These are phyloP conservation scores for Penicillium sp. DNA, from an alignment of 2,329 filamentous ascomycete species.

Conservation along the genomic window DNA sequence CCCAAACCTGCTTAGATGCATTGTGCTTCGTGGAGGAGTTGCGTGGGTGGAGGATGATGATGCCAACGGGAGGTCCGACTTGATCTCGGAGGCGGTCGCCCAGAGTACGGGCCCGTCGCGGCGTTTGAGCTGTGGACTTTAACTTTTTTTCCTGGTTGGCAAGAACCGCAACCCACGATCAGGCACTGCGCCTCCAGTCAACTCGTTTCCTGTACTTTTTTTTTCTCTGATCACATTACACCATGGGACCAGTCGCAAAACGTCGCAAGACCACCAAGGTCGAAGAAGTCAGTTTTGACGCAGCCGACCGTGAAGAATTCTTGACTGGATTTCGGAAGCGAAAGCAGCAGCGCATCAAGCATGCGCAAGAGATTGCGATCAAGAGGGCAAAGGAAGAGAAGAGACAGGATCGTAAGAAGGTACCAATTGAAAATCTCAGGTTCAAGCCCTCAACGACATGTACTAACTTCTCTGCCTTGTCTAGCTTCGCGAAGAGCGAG, in stretches of 20 bases:
- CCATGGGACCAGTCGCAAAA: slow-evolving; percentile 62
- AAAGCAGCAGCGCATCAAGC: slow-evolving; percentile 80
- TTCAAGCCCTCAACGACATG: not conserved
- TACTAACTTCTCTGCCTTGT: slow-evolving; percentile 11
- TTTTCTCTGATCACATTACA: not conserved
- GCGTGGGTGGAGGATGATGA: slow-evolving; percentile 29
- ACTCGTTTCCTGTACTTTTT: not conserved
- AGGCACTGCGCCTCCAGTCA: not conserved
- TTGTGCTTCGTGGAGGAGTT: slow-evolving; percentile 33
- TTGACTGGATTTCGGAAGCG: slow-evolving; percentile 97
- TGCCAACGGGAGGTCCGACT: slow-evolving; percentile 31
- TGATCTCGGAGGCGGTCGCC: slow-evolving; percentile 41
- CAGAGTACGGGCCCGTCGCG: slow-evolving; percentile 21
- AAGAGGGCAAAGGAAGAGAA: slow-evolving; percentile 77
- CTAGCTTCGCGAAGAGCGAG: slow-evolving; percentile 81
- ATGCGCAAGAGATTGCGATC: slow-evolving; percentile 78
- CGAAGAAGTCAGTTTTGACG: slow-evolving; percentile 86
- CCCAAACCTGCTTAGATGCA: slow-evolving; percentile 46
- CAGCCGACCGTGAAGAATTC: slow-evolving; percentile 76
- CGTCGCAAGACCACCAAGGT: slow-evolving; percentile 64
- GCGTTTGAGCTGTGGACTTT: slow-evolving; percentile 29
- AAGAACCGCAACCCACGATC: slow-evolving; percentile 5
- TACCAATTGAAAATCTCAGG: slow-evolving; percentile 42
- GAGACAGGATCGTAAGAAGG: slow-evolving; percentile 73
- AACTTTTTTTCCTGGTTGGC: slow-evolving; percentile 20